Evolutionary conservation across 805 yeast species (phyloP), one percentile per base, ranked within the genome.

Genomic region (Starmerella powellii): DNA sequence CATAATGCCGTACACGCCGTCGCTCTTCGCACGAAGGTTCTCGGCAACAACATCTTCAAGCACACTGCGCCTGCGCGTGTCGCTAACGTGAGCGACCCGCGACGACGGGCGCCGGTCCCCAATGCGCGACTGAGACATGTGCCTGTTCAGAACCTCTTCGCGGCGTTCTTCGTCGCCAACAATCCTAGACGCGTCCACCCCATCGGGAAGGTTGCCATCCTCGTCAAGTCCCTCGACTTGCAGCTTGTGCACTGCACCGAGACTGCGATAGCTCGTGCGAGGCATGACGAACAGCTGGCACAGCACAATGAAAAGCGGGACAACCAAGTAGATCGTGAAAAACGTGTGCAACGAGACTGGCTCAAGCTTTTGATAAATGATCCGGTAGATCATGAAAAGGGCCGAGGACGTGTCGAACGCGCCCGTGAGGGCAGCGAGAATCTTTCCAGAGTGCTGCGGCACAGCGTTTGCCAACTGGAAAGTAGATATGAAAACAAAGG

Each of bases 371-470:
- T 73, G 76, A 60, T 81, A 86, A 11, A 72, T 54, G 15, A 85
- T 46, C 52, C 94, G 66, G 64, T 86, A 88, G 10, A 73, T 52
- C 52, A 85, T 66, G 56, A 87, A 87, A 36, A 87, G 70, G 0
- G 94, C 95, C n/a, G 93, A 76, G 1, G 94, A 82, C 0, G 94
- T 71, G 60, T 88, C 96, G 57, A 87, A 86, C 0, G 95, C 86
- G n/a, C 96, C 96, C 0, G 95, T 84, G 38, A 87, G 63, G 15
- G 84, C 61, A 0, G 95, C 94, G 50, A 86, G 63, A 17, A 86
- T 68, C 35, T 82, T 70, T 0, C 95, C 95, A 3, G 94, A 80
- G 53, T 73, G 74, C 32, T 73, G 72, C 2, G 95, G 95, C 62
- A 86, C 83, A 21, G 82, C 72, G 58, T 86, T 87, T 6, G 95